Base-by-base conservation (phyloP, 257 asterid species). In the Nicotiana noctiflora region DNA sequence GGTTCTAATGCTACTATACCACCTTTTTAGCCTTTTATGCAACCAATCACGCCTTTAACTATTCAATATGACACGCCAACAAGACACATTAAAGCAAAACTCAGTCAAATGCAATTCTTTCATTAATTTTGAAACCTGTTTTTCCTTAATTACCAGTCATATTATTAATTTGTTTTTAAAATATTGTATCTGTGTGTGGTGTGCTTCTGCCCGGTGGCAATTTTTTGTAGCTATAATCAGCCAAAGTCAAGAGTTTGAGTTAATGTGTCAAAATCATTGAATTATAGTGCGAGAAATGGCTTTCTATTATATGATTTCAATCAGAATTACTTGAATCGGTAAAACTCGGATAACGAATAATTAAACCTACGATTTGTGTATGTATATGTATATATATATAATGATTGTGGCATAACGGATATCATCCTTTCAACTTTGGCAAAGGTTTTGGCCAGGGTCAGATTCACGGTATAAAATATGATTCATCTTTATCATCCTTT, bases 31-130 rank as follows among this genome's bases (percentile, higher is more conserved):
- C 37, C 60, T 46, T 72, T 46, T 46, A 23, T 40, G 78, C 78
- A 72, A 46, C 23, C 51, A 72, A 72, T 72, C 60, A 72, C 60
- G 78, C 78, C 78, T 44, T 21, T 31, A 72, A 44, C 37, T 70
- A 19, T 44, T 46, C 19, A 70, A 44, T 19, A 44, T 72, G 78
- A 72, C 78, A 23, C 21, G 44, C 34, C 77, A 70, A 70, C 77
- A 40, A 40, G 12, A 72, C n/a, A 72, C 56, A 72, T 18, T 13
- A 46, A 46, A 72, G 60, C 60, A 72, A 72, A 72, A 72, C 37
- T 0, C 2, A 46, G 78, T 72, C 78, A 72, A 72, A 72, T 19
- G 19, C 77, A 70, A 12, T 12, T 40, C 0, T 3, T 70, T 70
- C 7, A 21, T 70, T 44, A 32, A 66, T 65, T 18, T 18, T 17